Percentiles rank a stretch among this genome's conserved stretches.
These are phyloP conservation scores for Fusarium dimerum DNA, from an alignment of 2,329 filamentous ascomycete species.

Conservation along the genomic window DNA sequence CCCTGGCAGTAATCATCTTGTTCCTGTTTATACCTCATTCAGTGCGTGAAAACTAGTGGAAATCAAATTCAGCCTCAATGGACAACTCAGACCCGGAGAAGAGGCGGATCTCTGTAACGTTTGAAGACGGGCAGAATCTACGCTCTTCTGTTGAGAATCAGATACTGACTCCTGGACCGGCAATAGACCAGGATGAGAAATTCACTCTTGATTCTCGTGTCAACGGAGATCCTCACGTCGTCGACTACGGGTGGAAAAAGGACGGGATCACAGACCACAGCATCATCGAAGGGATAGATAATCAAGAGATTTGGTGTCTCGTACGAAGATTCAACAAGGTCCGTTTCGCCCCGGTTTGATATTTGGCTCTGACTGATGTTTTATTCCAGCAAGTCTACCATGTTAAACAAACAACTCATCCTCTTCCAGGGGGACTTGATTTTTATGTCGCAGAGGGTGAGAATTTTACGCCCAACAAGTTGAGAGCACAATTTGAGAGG, in stretches of 20 bases:
- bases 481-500: conserved; percentile 73
- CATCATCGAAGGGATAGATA: conserved; percentile 1
- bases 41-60: no score
- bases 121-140: no score
- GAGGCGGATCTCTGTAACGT: no score
- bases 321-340: conserved; percentile 15
- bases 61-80: no score
- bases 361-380: fast-evolving
- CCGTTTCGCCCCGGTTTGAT: not conserved
- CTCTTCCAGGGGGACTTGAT: conserved; percentile 6
- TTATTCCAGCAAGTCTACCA: conserved; percentile 10
- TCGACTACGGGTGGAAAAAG: conserved; percentile 2
- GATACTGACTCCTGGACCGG: no score
- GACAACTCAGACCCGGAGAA: no score
- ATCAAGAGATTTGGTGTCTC: conserved; percentile 14
- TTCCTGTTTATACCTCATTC: no score
- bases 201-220: no score
- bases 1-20: no score
- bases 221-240: not conserved
- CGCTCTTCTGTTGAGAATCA: no score
- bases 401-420: not conserved
- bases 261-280: not conserved
- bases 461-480: conserved; percentile 78
- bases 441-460: conserved; percentile 62
- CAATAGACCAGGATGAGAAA: no score